These are phyloP conservation scores for Trypethelium eluteriae DNA, from an alignment of 495 filamentous ascomycete genomes.

Conservation along the genomic window DNA sequence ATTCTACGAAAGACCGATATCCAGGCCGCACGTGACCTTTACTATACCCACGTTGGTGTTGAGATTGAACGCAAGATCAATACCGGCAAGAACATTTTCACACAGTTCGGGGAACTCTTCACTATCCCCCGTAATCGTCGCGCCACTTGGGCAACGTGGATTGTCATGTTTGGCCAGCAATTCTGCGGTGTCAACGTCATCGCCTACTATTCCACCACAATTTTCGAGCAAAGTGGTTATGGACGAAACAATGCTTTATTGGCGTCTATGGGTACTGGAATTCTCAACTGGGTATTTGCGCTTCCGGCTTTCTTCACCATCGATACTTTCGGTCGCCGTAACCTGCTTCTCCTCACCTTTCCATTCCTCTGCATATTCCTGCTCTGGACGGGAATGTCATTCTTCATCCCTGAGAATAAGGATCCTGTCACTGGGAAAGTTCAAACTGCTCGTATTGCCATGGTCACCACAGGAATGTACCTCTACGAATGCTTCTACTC, in stretches of 20 bases:
- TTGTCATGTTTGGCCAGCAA: slow-evolving; percentile 23
- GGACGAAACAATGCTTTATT: slow-evolving; percentile 15
- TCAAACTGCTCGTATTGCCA: slow-evolving; percentile 14
- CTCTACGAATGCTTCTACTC: slow-evolving; percentile 40
- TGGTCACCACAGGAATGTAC: slow-evolving; percentile 18
- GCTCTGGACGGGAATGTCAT: slow-evolving; percentile 16
- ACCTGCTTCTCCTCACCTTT: slow-evolving; percentile 21
- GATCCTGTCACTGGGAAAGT: slow-evolving; percentile 11
- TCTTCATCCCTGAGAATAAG: slow-evolving; percentile 14
- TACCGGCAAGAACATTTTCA: slow-evolving; percentile 8
- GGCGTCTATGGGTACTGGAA: slow-evolving; percentile 22
- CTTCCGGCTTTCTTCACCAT: slow-evolving; percentile 25
- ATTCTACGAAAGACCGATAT: slow-evolving; percentile 22
- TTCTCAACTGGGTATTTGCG: slow-evolving; percentile 23
- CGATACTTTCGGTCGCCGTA: slow-evolving; percentile 23
- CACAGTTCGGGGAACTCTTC: slow-evolving; percentile 9
- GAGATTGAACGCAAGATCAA: slow-evolving; percentile 12
- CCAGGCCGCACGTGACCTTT: slow-evolving; percentile 24
- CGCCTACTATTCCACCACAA: slow-evolving; percentile 24
- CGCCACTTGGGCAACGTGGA: slow-evolving; percentile 18
- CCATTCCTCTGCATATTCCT: slow-evolving; percentile 21
- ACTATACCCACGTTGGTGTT: slow-evolving; percentile 21
- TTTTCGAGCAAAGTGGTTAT: slow-evolving; percentile 22
- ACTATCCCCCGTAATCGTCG: slow-evolving; percentile 17
- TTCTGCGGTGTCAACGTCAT: slow-evolving; percentile 29